Evolutionary conservation across 352 stramenopile genomes (phyloP), one percentile per base, ranked within the genome.

Genomic region (Phytophthora vignae): DNA sequence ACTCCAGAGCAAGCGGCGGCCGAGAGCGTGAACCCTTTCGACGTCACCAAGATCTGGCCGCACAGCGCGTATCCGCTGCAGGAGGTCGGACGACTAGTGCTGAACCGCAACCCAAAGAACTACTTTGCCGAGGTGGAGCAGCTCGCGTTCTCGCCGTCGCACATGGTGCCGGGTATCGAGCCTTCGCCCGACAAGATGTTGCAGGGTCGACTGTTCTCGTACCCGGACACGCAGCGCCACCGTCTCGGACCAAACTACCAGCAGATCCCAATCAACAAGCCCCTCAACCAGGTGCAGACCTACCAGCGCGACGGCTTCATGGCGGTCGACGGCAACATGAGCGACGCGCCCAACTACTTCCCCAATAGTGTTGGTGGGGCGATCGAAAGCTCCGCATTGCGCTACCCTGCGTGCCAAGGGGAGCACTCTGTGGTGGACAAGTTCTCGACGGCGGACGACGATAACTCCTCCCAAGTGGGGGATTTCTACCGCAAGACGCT

Each of bases 71-170:
- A 93, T 64, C 93, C 94, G 10, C 87, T 98, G 7, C 76, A 84
- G 42, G 86, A 98, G 72, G 82, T 98, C 14, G 94, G 94, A 0
- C 72, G 81, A 8, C 76, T 98, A 17, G 92, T 97, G 31, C 81
- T 98, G 3, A 97, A 98, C 81, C 80, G 88, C 54, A 98, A 98
- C 72, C 94, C 94, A 21, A 77, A 82, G 33, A 98, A 98, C 76
- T 98, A 98, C 79, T 98, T 97, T 67, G 90, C 90, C n/a, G 91
- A 98, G 76, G 87, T 98, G 4, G 94, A 98, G 79, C 94, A 98
- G 67, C 67, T 97, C 8, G 93, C 94, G 7, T 98, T 98, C 77
- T 90, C 87, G 8, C 94, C 94, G 17, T 86, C 87, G 31, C 89
- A 98, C 70, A 83, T 98, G 73, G 85, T 98, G 38, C 92, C 94